Evolutionary conservation across 2,329 filamentous ascomycete genomes (phyloP).

Genomic region (Ophiocordyceps sinensis): DNA sequence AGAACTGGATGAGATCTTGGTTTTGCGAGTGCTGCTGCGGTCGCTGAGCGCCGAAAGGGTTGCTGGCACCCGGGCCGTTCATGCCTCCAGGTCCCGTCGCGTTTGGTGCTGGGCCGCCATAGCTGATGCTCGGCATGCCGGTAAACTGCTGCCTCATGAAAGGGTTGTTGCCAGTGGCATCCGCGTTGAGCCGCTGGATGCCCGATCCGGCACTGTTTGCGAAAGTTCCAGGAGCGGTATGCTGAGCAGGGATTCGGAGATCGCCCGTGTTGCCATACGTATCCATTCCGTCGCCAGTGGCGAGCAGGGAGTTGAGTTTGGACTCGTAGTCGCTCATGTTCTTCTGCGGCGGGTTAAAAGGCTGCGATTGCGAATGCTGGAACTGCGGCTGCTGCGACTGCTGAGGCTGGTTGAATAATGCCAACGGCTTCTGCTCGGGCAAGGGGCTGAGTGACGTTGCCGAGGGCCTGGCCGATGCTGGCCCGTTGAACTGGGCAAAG

Average conservation of each 20-base stretch:
- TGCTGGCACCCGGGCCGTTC: constrained; percentile 34
- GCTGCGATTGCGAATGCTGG: constrained; percentile 25
- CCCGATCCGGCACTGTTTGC: constrained; percentile 87
- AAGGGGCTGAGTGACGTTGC: constrained; percentile 62
- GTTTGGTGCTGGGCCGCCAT: constrained; percentile 37
- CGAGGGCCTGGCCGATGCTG: constrained; percentile 35
- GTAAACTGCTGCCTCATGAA: constrained; percentile 79
- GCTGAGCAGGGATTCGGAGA: constrained; percentile 85
- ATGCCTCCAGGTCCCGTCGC: no score
- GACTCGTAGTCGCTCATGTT: constrained; percentile 50
- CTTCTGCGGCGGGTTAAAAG: constrained; percentile 29
- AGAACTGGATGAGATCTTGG: constrained; percentile 51
- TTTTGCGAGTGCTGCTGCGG: constrained; percentile 35
- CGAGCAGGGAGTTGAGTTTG: constrained; percentile 73
- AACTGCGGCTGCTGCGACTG: constrained; percentile 28
- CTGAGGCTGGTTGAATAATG: constrained; percentile 38
- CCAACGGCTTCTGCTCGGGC: constrained; percentile 71
- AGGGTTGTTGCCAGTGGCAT: constrained; percentile 76
- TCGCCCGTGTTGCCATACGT: constrained; percentile 97
- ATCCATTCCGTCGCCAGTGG: constrained; percentile 83
- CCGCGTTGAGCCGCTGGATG: constrained; percentile 50
- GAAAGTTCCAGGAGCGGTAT: constrained; percentile 91
- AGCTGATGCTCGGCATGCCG: constrained; percentile 50
- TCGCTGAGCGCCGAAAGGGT: constrained; percentile 40
- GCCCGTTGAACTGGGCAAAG: constrained; percentile 64